Percentiles rank a stretch among this genome's conserved stretches.
Conservation (phyloP, 805 yeast species). For the Cyberlindnera euphorbiiphila region DNA sequence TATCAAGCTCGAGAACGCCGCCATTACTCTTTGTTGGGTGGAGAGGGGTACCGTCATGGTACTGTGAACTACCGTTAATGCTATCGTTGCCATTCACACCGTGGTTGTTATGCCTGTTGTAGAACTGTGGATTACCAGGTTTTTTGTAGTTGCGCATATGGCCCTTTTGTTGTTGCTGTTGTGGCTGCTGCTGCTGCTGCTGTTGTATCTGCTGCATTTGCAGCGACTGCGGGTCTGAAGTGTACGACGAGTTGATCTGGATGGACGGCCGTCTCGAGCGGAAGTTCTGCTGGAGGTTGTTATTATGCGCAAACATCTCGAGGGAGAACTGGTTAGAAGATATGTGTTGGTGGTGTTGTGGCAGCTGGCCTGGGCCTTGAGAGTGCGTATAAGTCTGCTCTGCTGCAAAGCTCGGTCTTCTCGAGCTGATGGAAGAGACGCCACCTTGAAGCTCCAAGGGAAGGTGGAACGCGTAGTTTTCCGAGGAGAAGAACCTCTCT, state of each 20-base stretch:
- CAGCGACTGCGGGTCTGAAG: slow-evolving; percentile 5
- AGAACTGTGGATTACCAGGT: slow-evolving; percentile 7
- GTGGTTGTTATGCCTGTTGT: no score
- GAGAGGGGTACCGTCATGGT: slow-evolving; percentile 1
- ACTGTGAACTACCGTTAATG: neutral
- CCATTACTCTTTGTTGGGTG: slow-evolving; percentile 1
- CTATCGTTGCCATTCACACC: neutral
- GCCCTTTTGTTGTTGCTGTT: slow-evolving; percentile 15
- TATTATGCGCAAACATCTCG: slow-evolving; percentile 7
- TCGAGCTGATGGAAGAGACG: slow-evolving; percentile 52
- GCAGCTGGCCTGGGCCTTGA: slow-evolving; percentile 7
- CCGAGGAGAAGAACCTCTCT: neutral
- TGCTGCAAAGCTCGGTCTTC: slow-evolving; percentile 75
- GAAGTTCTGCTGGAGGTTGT: slow-evolving; percentile 17
- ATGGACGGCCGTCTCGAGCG: slow-evolving; percentile 27
- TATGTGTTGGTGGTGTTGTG: slow-evolving; percentile 14
- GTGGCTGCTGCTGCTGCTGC: slow-evolving; percentile 5
- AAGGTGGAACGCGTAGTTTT: slow-evolving; percentile 25
- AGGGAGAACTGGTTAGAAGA: slow-evolving; percentile 8
- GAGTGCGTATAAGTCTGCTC: slow-evolving; percentile 37
- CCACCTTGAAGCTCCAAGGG: slow-evolving; percentile 66
- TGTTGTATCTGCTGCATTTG: slow-evolving; percentile 6
- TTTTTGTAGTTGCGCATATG: slow-evolving; percentile 15
- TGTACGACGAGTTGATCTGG: slow-evolving; percentile 16
- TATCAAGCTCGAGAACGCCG: slow-evolving; percentile 44